These are phyloP conservation scores for Lumnitzera racemosa DNA, from an alignment of 345 rosid genomes.

Conservation along the genomic window DNA sequence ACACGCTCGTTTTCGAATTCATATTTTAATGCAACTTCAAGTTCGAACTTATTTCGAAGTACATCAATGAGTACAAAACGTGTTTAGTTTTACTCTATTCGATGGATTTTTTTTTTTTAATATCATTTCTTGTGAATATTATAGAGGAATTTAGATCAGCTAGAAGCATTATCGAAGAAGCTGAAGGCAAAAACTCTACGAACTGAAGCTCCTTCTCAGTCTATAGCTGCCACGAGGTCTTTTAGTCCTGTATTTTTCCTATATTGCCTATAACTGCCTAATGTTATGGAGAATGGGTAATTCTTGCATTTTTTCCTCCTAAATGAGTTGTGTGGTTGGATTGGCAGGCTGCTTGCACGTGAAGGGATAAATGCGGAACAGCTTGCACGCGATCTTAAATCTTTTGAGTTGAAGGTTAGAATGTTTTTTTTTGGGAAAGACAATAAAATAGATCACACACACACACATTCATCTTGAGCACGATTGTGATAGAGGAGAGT, in stretches of 20 bases:
- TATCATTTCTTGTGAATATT: slow-evolving; percentile 11
- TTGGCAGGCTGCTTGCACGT: slow-evolving; percentile 80
- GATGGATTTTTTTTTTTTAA: slow-evolving; percentile 1
- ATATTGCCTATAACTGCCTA: neutral
- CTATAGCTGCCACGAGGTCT: slow-evolving; percentile 93
- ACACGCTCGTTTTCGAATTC: too few relatives aligned
- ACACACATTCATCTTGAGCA: too few relatives aligned
- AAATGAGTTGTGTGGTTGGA: neutral
- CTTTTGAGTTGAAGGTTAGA: slow-evolving; percentile 86
- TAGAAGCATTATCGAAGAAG: slow-evolving; percentile 92
- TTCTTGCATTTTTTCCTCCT: neutral
- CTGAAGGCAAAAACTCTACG: slow-evolving; percentile 88
- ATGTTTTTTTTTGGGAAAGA: neutral
- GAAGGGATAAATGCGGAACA: slow-evolving; percentile 98
- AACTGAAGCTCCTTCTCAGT: slow-evolving; percentile 87
- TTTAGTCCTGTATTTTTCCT: neutral
- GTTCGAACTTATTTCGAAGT: neutral
- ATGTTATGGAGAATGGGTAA: too few relatives aligned
- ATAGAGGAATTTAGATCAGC: slow-evolving; percentile 92
- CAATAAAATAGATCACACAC: too few relatives aligned
- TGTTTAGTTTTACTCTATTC: too few relatives aligned
- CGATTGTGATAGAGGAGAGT: too few relatives aligned
- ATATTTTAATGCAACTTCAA: too few relatives aligned
- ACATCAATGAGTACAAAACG: neutral
- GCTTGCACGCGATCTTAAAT: slow-evolving; percentile 89